A percentile compares a stretch with the other conserved stretches of the same genome.
Evolutionary conservation across 176 grass and related monocot genomes (phyloP).

Genomic region (Bromus sterilis): DNA sequence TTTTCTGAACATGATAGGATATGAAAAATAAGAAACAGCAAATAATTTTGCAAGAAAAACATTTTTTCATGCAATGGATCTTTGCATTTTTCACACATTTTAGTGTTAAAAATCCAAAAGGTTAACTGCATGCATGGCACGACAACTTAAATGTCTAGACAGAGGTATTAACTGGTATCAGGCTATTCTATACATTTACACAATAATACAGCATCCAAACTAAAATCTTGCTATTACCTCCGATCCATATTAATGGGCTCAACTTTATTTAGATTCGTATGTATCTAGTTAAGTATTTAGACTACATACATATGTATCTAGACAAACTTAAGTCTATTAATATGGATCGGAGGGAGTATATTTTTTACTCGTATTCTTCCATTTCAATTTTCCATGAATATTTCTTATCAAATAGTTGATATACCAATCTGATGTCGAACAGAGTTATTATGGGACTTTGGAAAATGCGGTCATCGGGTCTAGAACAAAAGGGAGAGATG

Average conservation of each 20-base stretch:
- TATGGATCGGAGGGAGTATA: too few species aligned
- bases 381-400: neutral
- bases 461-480: slow-evolving; percentile 49
- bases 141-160: neutral
- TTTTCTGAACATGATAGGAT: neutral
- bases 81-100: neutral
- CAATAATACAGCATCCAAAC: neutral
- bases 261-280: too few species aligned
- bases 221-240: neutral
- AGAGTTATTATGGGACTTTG: slow-evolving; percentile 92
- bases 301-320: too few species aligned
- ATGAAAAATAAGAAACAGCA: neutral
- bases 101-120: neutral
- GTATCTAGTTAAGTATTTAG: too few species aligned
- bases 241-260: too few species aligned
- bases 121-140: neutral
- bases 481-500: slow-evolving; percentile 57
- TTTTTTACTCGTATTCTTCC: neutral
- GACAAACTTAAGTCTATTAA: too few species aligned
- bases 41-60: neutral
- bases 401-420: slow-evolving; percentile 12
- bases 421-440: slow-evolving; percentile 20
- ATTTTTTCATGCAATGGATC: neutral
- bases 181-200: neutral
- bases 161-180: neutral